phyloP scores from a whole-genome alignment of 1,284 basidiomycete species.

The Cryptococcus maquisensis region DNA sequence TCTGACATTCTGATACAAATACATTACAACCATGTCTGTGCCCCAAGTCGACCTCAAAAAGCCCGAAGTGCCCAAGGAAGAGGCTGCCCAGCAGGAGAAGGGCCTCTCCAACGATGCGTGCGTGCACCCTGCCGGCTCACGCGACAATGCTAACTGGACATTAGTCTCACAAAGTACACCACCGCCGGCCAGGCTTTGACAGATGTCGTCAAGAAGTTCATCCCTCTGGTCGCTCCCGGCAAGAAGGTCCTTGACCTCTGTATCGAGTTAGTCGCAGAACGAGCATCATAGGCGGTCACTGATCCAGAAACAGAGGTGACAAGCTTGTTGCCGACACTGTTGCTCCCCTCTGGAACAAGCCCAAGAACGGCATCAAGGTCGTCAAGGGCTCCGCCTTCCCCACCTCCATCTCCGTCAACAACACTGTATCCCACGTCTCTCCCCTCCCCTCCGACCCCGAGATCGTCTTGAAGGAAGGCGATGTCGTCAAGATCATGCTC shows the following conservation, averaged over 20 bases:
- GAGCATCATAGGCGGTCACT: background rate
- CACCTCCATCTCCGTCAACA: conserved; percentile 86
- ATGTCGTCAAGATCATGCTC: conserved; percentile 93
- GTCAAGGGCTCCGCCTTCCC: conserved; percentile 91
- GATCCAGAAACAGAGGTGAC: conserved; percentile 59
- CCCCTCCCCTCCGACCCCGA: conserved; percentile 56
- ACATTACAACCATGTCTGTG: conserved; percentile 5
- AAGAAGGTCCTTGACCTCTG: conserved; percentile 83
- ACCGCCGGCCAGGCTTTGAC: conserved; percentile 85
- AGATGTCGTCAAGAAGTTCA: conserved; percentile 78
- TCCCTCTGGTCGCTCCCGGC: conserved; percentile 68
- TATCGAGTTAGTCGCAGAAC: conserved; percentile 54
- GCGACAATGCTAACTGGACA: background rate
- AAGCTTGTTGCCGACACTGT: conserved; percentile 83
- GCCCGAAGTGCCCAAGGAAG: conserved; percentile 30
- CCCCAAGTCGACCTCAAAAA: conserved; percentile 42
- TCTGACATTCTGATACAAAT: background rate
- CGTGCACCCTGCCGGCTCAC: conserved; percentile 14
- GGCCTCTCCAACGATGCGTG: conserved; percentile 47
- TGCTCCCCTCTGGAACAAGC: conserved; percentile 82
- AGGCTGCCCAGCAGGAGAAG: conserved; percentile 38
- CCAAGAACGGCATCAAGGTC: conserved; percentile 78
- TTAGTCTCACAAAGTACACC: conserved; percentile 57
- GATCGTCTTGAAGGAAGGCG: conserved; percentile 79
- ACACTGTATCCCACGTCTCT: conserved; percentile 57